Evolutionary conservation across 2,329 filamentous ascomycete genomes (phyloP), one percentile per base, ranked within the genome.

Genomic region (Colletotrichum orchidophilum): DNA sequence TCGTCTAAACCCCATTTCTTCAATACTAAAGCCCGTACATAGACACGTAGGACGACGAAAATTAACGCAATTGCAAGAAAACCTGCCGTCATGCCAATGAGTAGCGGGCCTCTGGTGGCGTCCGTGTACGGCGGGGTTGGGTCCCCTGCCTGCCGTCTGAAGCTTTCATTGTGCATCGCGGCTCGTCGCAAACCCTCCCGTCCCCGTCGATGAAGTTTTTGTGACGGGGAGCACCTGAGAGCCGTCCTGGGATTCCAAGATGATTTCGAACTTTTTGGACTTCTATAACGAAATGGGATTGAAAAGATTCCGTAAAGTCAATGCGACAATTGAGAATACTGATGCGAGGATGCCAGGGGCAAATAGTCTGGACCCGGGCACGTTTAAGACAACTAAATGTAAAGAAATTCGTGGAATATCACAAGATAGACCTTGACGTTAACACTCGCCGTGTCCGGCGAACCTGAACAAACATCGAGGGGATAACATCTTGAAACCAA

Each of bases 1-100:
- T 72, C 70, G 33, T 72, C 70, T 11, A 33, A 21, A 9, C 70
- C 70, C 70, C 66, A 72, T 57, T 57, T 70, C 49, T 39, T 72
- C 26, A 72, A 54, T 8, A 62, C 29, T 1, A 35, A 5, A n/a
- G 66, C 66, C 26, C 70, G 49, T 3, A 70, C 70, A 33, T 72
- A 58, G 1, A 62, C 7, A 15, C 70, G 59, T 21, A 71, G 31
- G 8, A n/a, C 49, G 3, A 70, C 60, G 21, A 72, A 61, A 3
- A 72, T n/a, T 7, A 66, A 26, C 4, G 70, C 31, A n/a, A 66
- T 26, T 2, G 27, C n/a, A 15, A 70, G 24, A 26, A 57, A 66
- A 5, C 54, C 55, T 26, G 61, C 29, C 5, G 15, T 29, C 18
- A 27, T 57, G 9, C 60, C 55, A 15, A 71, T 72, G 12, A 72